These are phyloP conservation scores for Ophiocordyceps sinensis DNA, from an alignment of 2,329 filamentous ascomycete genomes.

Conservation along the genomic window DNA sequence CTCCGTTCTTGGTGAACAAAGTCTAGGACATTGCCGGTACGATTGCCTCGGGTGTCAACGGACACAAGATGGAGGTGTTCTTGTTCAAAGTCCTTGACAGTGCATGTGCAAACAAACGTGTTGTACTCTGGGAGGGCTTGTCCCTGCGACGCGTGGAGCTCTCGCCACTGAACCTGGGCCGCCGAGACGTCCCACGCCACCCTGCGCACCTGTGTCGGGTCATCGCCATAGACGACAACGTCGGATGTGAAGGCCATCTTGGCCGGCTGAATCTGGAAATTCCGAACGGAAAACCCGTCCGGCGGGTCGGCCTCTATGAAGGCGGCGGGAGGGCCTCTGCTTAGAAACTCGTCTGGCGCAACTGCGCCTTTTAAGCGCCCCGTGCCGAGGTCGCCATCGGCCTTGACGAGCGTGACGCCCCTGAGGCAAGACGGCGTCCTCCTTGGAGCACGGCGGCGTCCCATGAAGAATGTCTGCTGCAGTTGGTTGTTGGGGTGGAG, in stretches of 20 bases:
- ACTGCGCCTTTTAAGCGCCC: slow-evolving; percentile 80
- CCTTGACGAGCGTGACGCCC: slow-evolving; percentile 75
- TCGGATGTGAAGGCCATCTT: slow-evolving; percentile 83
- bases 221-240: slow-evolving; percentile 80
- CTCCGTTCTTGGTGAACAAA: slow-evolving; percentile 78
- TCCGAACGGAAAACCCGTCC: slow-evolving; percentile 88
- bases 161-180: slow-evolving; percentile 64
- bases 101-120: slow-evolving; percentile 59
- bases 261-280: slow-evolving; percentile 90
- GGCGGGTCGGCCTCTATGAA: slow-evolving; percentile 77
- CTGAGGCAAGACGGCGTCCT: slow-evolving; percentile 61
- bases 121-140: slow-evolving; percentile 54
- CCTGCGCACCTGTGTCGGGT: slow-evolving; percentile 44
- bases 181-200: slow-evolving; percentile 54
- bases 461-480: slow-evolving; percentile 79
- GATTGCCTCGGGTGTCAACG: slow-evolving; percentile 53
- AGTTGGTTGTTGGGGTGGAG: slow-evolving; percentile 78
- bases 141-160: slow-evolving; percentile 42
- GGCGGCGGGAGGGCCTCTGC: slow-evolving; percentile 30
- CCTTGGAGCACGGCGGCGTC: slow-evolving; percentile 55
- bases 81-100: slow-evolving; percentile 59
- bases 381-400: slow-evolving; percentile 60
- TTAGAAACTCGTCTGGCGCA: slow-evolving; percentile 64
- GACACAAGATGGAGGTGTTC: slow-evolving; percentile 58
- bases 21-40: slow-evolving; percentile 69